phyloP scores from a whole-genome alignment of 1,284 basidiomycete genomes.

The Leccinum solheimii region DNA sequence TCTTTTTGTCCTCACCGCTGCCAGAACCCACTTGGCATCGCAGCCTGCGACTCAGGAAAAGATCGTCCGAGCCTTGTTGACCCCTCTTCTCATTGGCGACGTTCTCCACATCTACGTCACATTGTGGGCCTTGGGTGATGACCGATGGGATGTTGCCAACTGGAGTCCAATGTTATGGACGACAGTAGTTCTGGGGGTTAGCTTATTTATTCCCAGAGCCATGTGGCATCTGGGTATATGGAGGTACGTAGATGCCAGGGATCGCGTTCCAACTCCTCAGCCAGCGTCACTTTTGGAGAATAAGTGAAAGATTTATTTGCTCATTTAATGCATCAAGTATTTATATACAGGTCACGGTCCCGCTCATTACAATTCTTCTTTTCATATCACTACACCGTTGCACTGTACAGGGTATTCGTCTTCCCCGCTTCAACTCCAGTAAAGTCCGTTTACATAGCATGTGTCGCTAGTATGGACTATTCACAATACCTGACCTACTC shows the following conservation, averaged over 20 bases:
- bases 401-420: constrained; percentile 16
- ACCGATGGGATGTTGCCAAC: constrained; percentile 54
- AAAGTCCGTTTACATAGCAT: constrained; percentile 2
- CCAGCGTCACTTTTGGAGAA: constrained; percentile 15
- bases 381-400: not conserved
- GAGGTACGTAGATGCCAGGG: constrained; percentile 66
- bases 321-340: constrained; percentile 24
- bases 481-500: constrained; percentile 66
- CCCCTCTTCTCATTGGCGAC: constrained; percentile 68
- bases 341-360: constrained; percentile 7
- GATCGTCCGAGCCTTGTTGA: constrained; percentile 60
- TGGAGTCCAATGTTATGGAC: constrained; percentile 72
- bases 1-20: constrained; percentile 60
- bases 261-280: constrained; percentile 33
- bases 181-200: constrained; percentile 62
- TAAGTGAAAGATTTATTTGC: constrained; percentile 22
- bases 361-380: constrained; percentile 3
- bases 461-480: constrained; percentile 59
- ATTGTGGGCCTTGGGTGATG: constrained; percentile 69
- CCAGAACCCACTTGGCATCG: constrained; percentile 55
- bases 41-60: constrained; percentile 69
- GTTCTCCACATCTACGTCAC: constrained; percentile 64
- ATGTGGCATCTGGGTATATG: constrained; percentile 74
- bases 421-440: constrained; percentile 1
- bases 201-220: constrained; percentile 63